Evolutionary conservation across 768 basidiomycete species (phyloP), one percentile per base, ranked within the genome.

Genomic region (Termitomyces eurrhizus): DNA sequence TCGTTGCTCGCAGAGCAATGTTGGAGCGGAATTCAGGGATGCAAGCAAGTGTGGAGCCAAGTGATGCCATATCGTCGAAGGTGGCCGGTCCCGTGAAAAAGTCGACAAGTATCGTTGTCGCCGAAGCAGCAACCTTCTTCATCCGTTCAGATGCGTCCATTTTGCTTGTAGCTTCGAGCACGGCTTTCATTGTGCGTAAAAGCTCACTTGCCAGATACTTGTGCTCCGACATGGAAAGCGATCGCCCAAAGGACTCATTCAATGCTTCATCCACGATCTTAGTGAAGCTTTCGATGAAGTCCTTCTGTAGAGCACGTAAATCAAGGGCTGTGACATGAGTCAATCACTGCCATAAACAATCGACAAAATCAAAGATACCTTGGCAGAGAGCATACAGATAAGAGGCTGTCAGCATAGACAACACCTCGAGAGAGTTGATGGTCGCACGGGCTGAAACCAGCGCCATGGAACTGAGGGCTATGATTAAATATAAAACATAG

Each of bases 391-490:
- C 75, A 71, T 91, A 92, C 48, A 95, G 77, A 67, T 92, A 92
- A 16, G 88, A 86, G 1, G 92, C 79, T 7, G 83, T 85, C 60
- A 94, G 74, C 64, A 92, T 79, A 2, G 90, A 84, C 54, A 93
- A 79, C 3, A 93, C 87, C 61, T 94, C 90, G 16, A 92, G 79
- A 14, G 93, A 84, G 66, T 83, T 83, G 66, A 92, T 76, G 0
- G 93, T 93, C 32, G 88, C 88, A 42, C 93, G 86, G 26, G 85
- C 91, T 18, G 92, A 93, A 57, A 94, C 86, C 64, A 95, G 76
- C 0, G 93, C 93, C 57, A 95, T 78, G 6, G 92, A 93, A 72
- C 90, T 92, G 65, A 35, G 57, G 55, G 39, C 63, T 45, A 46
- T 64, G 55, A 48, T 61, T 11, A 64, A 49, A 29, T 8, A 36